Evolutionary conservation across 2,329 filamentous ascomycete species (phyloP), one percentile per base, ranked within the genome.

Genomic region (Curvularia verruculosa): DNA sequence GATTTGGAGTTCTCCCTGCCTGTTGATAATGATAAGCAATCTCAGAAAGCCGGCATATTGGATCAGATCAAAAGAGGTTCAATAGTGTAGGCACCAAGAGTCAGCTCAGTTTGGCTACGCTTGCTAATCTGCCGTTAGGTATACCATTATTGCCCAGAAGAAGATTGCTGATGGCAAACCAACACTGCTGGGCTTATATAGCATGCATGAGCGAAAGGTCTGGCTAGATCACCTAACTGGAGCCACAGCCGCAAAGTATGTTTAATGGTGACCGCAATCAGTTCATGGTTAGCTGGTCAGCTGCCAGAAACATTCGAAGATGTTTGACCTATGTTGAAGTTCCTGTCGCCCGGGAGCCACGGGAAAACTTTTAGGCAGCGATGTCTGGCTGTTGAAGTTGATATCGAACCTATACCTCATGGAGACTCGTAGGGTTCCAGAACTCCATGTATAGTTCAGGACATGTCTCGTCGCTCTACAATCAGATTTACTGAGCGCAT

Each of bases 31-130:
- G 58, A 61, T 19, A 46, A 63, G n/a, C 45, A 66, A 8, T 65
- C 59, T 26, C 56, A 66, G 21, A 71, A 68, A 34, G 56, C 67
- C 10, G 68, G 68, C 0, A 65, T 71, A 49, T 62, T 70, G 13
- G 69, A 74, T 46, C 64, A 72, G 4, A 65, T 72, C 10, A 64
- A 70, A 12, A 49, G 68, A 12, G 68, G 67, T 9, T 66, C 63
- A 5, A 34, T 64, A 9, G 23, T 72, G 24, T 60, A 49, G 31
- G 58, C 51, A 5, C 34, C 13, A 34, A 8, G 3, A 1, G 1
- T 37, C 13, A 5, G 18, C n/a, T 1, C 3, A 19, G 1, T 4
- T 15, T 31, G 12, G 6, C 1, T 10, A 12, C 6, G 2, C 12
- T 8, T 23, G 10, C 47, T 60, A 21, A 60, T 19, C 21, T n/a